Base-by-base conservation (phyloP, 495 filamentous ascomycete species). In the Lepidopterella palustris region DNA sequence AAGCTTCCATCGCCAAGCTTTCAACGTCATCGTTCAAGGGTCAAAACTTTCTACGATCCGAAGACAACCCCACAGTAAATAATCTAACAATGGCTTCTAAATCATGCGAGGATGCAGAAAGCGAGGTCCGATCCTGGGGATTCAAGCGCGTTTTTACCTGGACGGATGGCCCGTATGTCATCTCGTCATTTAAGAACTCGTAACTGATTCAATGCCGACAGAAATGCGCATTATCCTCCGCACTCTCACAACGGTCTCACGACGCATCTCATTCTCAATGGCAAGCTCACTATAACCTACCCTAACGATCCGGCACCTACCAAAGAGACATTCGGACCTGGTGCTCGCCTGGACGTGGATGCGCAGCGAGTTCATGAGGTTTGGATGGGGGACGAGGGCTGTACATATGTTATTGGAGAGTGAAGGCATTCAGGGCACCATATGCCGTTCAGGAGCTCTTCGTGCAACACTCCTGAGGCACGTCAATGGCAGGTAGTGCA, bases 401-500 rank as follows among this genome's bases (percentile, higher is more conserved):
- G 90, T 73, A 90, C 87, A 39, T 90, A 89, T 76, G 87, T 92
- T 21, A 90, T 93, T 72, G 90, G 90, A 20, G 88, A 90, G 70
- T 90, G 70, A 75, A 4, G 5, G 24, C 13, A 50, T 21, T 11
- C 3, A 28, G 3, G 24, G 3, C 13, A 20, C 47, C n/a, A n/a
- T n/a, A n/a, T n/a, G n/a, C n/a, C n/a, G n/a, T 24, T 28, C 24
- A 11, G 25, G 13, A 18, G 13, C 5, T 50, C 3, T 50, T 40
- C n/a, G 9, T 40, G 35, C 35, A n/a, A n/a, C 35, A n/a, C 35
- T 40, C n/a, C 35, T 40, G 9, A 9, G 35, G 35, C 35, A 13
- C 25, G n/a, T 23, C 29, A 5, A 39, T 2, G 9, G 15, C 15
- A 13, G 8, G 6, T 35, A 23, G 11, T 6, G 23, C 24, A 10